Conservation (phyloP, 2,329 filamentous ascomycete genomes). For the Sclerotinia minor region DNA sequence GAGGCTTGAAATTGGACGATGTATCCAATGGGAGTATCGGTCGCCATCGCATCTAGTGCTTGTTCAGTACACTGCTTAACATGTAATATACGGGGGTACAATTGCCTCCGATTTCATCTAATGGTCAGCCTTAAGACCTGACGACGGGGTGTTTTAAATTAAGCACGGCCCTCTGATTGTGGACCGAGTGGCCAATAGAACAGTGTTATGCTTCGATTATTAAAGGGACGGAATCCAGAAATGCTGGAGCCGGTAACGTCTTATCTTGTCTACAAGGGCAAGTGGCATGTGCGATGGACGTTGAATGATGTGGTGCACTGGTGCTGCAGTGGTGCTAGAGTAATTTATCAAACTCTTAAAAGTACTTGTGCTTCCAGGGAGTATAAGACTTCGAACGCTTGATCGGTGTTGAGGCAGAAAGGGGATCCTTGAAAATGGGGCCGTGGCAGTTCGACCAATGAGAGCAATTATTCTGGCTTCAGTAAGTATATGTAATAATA, state of each 20-base stretch:
- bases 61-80: background rate
- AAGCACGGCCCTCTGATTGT: slow-evolving; percentile 4
- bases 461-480: no score
- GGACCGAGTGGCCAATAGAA: background rate
- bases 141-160: background rate
- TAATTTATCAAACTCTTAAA: background rate
- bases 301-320: no score
- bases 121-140: background rate
- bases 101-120: background rate
- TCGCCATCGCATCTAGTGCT: background rate
- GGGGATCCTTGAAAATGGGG: no score
- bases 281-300: background rate
- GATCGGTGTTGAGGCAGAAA: no score
- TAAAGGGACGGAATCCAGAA: background rate
- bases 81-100: background rate
- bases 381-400: no score
- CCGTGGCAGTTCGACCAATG: no score
- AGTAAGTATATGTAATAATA: background rate
- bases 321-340: background rate
- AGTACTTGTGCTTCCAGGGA: no score
- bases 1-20: slow-evolving; percentile 15
- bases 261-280: background rate
- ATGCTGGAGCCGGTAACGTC: background rate
- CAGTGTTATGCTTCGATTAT: background rate
- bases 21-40: slow-evolving; percentile 7